Evolutionary conservation across 768 basidiomycete genomes (phyloP).

Genomic region (Tulasnella sp.): DNA sequence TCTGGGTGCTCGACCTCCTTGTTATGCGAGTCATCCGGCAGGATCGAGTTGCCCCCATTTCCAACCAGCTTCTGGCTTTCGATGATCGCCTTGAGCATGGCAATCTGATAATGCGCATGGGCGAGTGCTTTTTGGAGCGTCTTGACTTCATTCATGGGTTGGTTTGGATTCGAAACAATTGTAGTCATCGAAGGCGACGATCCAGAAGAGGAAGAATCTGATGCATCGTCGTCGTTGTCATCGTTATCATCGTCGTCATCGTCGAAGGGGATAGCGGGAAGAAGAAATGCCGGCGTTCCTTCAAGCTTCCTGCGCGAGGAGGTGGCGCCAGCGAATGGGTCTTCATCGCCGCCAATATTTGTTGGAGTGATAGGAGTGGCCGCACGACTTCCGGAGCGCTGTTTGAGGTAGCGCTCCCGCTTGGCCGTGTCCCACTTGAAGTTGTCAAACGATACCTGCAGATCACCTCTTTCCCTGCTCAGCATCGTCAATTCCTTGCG

Average conservation of each 20-base stretch:
- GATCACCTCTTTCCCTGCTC: slow-evolving; percentile 84
- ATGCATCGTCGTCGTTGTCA: slow-evolving; percentile 39
- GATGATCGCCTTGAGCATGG: slow-evolving; percentile 66
- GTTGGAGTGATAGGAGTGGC: slow-evolving; percentile 27
- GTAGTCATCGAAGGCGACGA: slow-evolving; percentile 14
- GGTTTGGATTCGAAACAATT: slow-evolving; percentile 37
- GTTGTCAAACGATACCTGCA: slow-evolving; percentile 69
- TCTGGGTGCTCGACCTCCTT: no score
- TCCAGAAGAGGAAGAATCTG: slow-evolving; percentile 20
- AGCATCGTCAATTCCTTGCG: slow-evolving; percentile 79
- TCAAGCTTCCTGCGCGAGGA: slow-evolving; percentile 23
- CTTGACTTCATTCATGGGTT: slow-evolving; percentile 72
- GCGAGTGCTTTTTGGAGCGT: slow-evolving; percentile 69
- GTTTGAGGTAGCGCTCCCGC: slow-evolving; percentile 28
- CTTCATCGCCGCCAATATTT: slow-evolving; percentile 40
- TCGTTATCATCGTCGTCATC: slow-evolving; percentile 44
- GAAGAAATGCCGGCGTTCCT: slow-evolving; percentile 37
- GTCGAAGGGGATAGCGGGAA: slow-evolving; percentile 28
- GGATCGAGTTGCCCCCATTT: slow-evolving; percentile 28
- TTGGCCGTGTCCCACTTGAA: slow-evolving; percentile 63
- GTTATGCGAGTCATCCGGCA: no score
- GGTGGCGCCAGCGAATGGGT: slow-evolving; percentile 40
- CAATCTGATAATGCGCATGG: slow-evolving; percentile 78
- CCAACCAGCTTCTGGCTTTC: slow-evolving; percentile 68
- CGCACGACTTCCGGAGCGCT: neutral